These are phyloP conservation scores for Arthrobotrys conoides DNA, from an alignment of 2,329 filamentous ascomycete genomes.

Conservation along the genomic window DNA sequence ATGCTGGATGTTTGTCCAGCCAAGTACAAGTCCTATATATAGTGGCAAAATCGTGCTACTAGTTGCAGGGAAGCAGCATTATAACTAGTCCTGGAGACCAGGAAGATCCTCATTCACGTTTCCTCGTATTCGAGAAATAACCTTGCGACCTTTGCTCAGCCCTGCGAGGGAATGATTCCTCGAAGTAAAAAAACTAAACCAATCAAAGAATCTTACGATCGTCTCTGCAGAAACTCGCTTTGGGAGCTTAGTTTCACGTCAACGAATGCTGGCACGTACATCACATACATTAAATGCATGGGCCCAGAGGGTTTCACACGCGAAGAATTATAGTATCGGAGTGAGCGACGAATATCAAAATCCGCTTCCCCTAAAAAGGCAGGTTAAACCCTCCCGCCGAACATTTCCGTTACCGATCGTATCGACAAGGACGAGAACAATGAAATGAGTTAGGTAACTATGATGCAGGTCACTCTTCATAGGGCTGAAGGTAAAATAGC, in stretches of 20 bases:
- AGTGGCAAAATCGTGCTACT: slow-evolving; percentile 37
- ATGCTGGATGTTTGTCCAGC: slow-evolving; percentile 12
- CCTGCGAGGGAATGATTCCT: slow-evolving; percentile 35
- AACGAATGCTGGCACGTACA: not conserved
- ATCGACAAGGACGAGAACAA: slow-evolving; percentile 10
- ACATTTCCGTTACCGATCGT: slow-evolving; percentile 10
- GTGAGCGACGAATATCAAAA: slow-evolving; percentile 29
- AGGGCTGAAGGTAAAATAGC: slow-evolving; percentile 56
- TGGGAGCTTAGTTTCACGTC: slow-evolving; percentile 27
- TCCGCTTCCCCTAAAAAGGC: not conserved
- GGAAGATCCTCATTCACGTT: slow-evolving; percentile 34
- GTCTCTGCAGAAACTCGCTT: slow-evolving; percentile 26
- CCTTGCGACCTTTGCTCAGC: slow-evolving; percentile 46
- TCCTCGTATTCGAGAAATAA: not conserved
- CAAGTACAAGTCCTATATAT: slow-evolving; percentile 43
- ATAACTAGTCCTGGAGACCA: not conserved
- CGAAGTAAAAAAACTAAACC: slow-evolving; percentile 41
- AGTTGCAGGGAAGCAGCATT: too few relatives aligned
- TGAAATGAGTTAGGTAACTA: not conserved
- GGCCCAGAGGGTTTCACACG: slow-evolving; percentile 15
- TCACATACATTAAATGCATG: too few relatives aligned
- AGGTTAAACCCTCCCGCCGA: slow-evolving; percentile 18
- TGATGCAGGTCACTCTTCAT: slow-evolving; percentile 34
- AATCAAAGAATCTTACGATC: slow-evolving; percentile 28
- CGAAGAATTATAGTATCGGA: slow-evolving; percentile 28